Evolutionary conservation across 1,284 basidiomycete genomes (phyloP), one percentile per base, ranked within the genome.

Genomic region (Apiotrichum gamsii): DNA sequence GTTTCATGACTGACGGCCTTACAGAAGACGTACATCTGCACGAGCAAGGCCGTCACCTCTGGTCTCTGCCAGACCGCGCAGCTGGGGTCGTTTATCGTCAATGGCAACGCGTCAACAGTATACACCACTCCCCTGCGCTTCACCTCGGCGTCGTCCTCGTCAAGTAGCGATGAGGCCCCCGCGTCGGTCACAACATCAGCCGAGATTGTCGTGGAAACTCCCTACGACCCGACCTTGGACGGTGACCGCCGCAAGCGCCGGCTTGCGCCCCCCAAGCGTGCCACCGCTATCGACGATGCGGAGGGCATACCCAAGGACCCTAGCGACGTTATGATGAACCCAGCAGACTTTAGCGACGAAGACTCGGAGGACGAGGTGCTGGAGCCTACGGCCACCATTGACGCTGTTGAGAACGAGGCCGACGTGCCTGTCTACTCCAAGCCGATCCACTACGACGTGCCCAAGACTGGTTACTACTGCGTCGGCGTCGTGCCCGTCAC

Each of bases 381-480:
- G 23, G 28, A 23, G 16, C 20, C 29, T 2, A 24, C 20, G 4
- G 18, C 28, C 11, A 24, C 18, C 24, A 24, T n/a, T 3, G 41
- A 37, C 16, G 40, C 33, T 6, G 15, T 29, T 15, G 21, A 43
- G 35, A 40, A 47, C 21, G 28, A 29, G 30, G 23, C 21, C 15
- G 31, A 42, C 10, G 60, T 65, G 4, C 57, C 57, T 6, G 49
- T 58, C 0, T 72, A 73, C 52, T 41, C 49, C 9, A 56, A 40
- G 15, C 65, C 67, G 5, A 66, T 73, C 10, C 83, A 86, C 52
- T 96, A 96, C 68, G 70, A 77, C 24, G 88, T 98, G n/a, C 76
- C 77, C 19, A 84, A 85, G 68, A 90, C 87, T 3, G 94, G 93
- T 3, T 97, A 95, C 70, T 97, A 95, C 69, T 97, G 93, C 69